A percentile compares a stretch with the other conserved stretches of the same genome.
Evolutionary conservation across 2,329 filamentous ascomycete genomes (phyloP).

Genomic region (Phialophora expanda): DNA sequence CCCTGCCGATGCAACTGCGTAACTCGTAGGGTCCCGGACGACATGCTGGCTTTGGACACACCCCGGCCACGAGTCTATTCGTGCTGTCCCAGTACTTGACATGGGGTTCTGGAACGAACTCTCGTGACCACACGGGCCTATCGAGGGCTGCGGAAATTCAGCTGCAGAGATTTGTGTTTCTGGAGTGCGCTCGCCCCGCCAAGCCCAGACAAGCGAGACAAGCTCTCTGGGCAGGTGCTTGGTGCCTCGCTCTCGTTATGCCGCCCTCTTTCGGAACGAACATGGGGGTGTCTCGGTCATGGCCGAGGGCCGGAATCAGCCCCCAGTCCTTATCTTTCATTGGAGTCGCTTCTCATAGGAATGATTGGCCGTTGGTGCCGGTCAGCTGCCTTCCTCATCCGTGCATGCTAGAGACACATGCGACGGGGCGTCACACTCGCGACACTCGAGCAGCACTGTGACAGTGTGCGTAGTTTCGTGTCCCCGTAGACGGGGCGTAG

Average conservation of each 20-base stretch:
- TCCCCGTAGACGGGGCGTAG: not conserved
- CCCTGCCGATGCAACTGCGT: not conserved
- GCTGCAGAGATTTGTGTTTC: not conserved
- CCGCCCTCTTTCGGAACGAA: not conserved
- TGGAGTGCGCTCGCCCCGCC: not conserved
- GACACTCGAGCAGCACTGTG: not conserved
- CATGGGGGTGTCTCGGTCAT: not conserved
- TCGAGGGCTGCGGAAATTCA: not conserved
- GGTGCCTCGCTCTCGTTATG: too few relatives aligned
- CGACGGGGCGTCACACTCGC: too few relatives aligned
- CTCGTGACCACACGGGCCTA: not conserved
- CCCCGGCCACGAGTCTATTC: not conserved
- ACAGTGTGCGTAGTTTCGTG: not conserved
- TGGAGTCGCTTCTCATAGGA: not conserved
- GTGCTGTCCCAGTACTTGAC: not conserved
- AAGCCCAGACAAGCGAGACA: constrained; percentile 14
- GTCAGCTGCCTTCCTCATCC: not conserved
- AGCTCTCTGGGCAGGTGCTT: constrained; percentile 23
- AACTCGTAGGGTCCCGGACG: constrained; percentile 1
- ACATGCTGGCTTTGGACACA: constrained; percentile 18
- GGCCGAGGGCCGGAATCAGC: not conserved
- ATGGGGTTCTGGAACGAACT: not conserved
- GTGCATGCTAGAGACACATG: not conserved
- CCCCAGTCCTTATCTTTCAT: not conserved
- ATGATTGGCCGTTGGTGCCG: not conserved